These are phyloP conservation scores for Beauveria sp. DNA, from an alignment of 2,329 filamentous ascomycete genomes.

Conservation along the genomic window DNA sequence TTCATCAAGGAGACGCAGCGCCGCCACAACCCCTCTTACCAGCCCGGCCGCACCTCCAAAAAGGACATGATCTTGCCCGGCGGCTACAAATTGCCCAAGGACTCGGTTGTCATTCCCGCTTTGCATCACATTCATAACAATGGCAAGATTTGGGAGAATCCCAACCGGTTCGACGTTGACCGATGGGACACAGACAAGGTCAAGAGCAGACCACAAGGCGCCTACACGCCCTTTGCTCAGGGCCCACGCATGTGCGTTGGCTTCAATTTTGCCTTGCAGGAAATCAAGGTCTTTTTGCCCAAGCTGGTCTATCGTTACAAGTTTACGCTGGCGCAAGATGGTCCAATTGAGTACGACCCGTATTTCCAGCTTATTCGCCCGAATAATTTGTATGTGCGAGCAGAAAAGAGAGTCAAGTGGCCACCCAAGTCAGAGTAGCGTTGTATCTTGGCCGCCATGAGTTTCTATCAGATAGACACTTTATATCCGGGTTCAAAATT, in stretches of 20 bases:
- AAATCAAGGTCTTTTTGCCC: slow-evolving; percentile 51
- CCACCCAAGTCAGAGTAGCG: slow-evolving; percentile 24
- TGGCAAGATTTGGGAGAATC: slow-evolving; percentile 48
- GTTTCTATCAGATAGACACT: neutral
- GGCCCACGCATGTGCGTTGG: slow-evolving; percentile 54
- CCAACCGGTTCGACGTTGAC: slow-evolving; percentile 49
- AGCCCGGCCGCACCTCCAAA: slow-evolving; percentile 50
- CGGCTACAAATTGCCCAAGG: slow-evolving; percentile 47
- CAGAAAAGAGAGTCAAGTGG: slow-evolving; percentile 41
- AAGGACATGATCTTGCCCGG: slow-evolving; percentile 50
- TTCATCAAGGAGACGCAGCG: slow-evolving; percentile 56
- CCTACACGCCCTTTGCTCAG: slow-evolving; percentile 52
- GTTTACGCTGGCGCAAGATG: slow-evolving; percentile 43
- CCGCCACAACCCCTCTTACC: slow-evolving; percentile 52
- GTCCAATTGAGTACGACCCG: slow-evolving; percentile 49
- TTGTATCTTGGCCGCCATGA: no score
- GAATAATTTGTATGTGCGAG: slow-evolving; percentile 45
- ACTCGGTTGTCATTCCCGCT: slow-evolving; percentile 44
- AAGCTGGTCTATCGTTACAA: slow-evolving; percentile 53
- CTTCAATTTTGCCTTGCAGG: slow-evolving; percentile 56
- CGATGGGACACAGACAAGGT: slow-evolving; percentile 49
- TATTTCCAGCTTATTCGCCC: slow-evolving; percentile 52
- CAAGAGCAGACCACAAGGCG: slow-evolving; percentile 41
- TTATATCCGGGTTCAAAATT: neutral
- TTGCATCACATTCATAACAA: slow-evolving; percentile 47